Conservation (phyloP, 2,329 filamentous ascomycete genomes). For the Pseudogymnoascus pannorum region DNA sequence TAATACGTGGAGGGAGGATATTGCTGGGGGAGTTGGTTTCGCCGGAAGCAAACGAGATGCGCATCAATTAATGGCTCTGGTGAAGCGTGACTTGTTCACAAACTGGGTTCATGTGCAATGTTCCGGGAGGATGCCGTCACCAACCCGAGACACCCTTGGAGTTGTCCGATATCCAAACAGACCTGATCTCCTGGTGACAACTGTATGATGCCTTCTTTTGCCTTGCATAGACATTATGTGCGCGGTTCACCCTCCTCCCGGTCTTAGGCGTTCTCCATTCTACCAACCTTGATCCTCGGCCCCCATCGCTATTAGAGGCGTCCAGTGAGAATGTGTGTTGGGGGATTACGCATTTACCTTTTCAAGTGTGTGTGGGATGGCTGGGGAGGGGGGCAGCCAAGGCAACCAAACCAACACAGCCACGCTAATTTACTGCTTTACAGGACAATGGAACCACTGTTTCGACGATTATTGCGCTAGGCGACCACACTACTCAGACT, state of each 20-base stretch:
- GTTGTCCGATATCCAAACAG: not conserved
- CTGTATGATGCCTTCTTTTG: slow-evolving; percentile 6
- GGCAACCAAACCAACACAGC: slow-evolving; percentile 6
- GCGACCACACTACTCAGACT: not conserved
- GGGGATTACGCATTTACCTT: slow-evolving; percentile 8
- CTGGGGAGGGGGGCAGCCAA: not conserved
- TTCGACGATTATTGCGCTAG: slow-evolving; percentile 7
- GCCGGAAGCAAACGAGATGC: slow-evolving; percentile 6
- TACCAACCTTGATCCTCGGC: slow-evolving; percentile 1
- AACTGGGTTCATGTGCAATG: slow-evolving; percentile 6
- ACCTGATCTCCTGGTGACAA: not conserved
- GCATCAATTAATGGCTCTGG: slow-evolving; percentile 6
- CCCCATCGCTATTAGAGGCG: not conserved
- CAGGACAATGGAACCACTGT: slow-evolving; percentile 7
- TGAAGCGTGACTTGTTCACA: slow-evolving; percentile 6
- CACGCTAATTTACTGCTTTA: slow-evolving; percentile 8
- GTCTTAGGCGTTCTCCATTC: not conserved
- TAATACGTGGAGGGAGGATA: slow-evolving; percentile 2
- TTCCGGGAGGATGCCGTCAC: not conserved
- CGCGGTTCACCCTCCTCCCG: slow-evolving; percentile 1
- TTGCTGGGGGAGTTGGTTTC: not conserved
- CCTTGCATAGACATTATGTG: slow-evolving; percentile 7
- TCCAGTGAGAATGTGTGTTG: slow-evolving; percentile 4
- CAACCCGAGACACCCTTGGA: slow-evolving; percentile 1
- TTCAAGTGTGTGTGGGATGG: slow-evolving; percentile 7